Evolutionary conservation across 371 early-diverging fungal species (phyloP), one percentile per base, ranked within the genome.

Genomic region (Rhizopus arrhizus): DNA sequence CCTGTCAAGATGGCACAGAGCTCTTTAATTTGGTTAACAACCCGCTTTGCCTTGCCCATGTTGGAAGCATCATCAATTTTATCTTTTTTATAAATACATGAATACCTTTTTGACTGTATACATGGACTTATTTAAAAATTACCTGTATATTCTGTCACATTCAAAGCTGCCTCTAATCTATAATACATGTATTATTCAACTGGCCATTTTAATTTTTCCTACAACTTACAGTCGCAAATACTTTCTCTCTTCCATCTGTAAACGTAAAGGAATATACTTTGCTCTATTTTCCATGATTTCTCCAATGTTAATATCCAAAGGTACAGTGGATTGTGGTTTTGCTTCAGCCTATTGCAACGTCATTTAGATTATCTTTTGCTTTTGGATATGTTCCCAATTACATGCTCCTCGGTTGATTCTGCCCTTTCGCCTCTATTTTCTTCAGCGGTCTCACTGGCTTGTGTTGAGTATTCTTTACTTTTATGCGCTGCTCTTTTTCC

Each of bases 1-100:
- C 98, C 98, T 8, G 92, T 90, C 46, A 98, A 78, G 42, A 95
- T 92, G 13, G 94, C 89, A 69, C 98, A 98, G 33, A 97, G 78
- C 61, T 97, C 97, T 59, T 90, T 90, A 73, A 98, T 96, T 75
- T 97, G 98, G 41, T 82, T 82, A 2, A 98, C 93, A 32, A 94
- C 92, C n/a, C 97, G 88, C 71, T 90, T 92, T 16, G 88, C 66
- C 69, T 95, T 95, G 80, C 82, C 90, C 32, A 87, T 81, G 66
- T 89, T 88, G n/a, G 86, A 82, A 22, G 91, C 76, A 56, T 95
- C 86, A 65, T 98, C 98, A 60, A 97, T 89, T 66, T 94, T 93
- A 75, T 98, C 98, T 45, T 22, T 22, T 22, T 90, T 89, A 74
- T 90, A 91, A 69, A 91, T 70, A 53, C 66, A 29, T 48, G 2